A percentile compares a stretch with the other conserved stretches of the same genome.
Evolutionary conservation across 2,329 filamentous ascomycete species (phyloP).

Genomic region (Didymella sp.): DNA sequence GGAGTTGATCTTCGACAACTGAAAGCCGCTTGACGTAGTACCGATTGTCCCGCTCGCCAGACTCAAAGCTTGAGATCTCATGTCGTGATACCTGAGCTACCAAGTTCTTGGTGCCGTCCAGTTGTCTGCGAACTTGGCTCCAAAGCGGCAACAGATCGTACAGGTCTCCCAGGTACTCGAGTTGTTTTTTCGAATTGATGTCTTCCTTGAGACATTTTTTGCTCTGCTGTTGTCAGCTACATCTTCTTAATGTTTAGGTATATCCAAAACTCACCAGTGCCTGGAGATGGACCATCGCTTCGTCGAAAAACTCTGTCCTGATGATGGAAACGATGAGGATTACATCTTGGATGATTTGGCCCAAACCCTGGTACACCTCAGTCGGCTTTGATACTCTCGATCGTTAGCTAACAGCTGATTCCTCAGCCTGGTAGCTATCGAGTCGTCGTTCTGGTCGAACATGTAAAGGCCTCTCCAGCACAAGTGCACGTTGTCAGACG

Average conservation of each 20-base stretch:
- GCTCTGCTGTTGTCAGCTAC: constrained; percentile 5
- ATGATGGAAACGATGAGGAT: constrained; percentile 8
- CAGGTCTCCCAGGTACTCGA: constrained; percentile 18
- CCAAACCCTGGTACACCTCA: constrained; percentile 11
- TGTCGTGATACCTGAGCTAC: constrained; percentile 16
- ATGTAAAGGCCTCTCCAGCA: constrained; percentile 10
- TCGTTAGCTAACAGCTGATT: constrained; percentile 6
- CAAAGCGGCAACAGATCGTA: constrained; percentile 20
- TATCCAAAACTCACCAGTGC: constrained; percentile 4
- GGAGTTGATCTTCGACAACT: constrained; percentile 21
- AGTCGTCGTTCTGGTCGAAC: constrained; percentile 11
- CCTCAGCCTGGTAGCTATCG: constrained; percentile 4
- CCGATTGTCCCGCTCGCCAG: not conserved
- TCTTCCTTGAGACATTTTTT: constrained; percentile 16
- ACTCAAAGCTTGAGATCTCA: constrained; percentile 3
- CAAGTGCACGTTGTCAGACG: not conserved
- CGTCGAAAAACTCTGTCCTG: constrained; percentile 13
- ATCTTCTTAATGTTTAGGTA: not conserved
- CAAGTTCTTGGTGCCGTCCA: constrained; percentile 16
- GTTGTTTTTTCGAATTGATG: constrained; percentile 12
- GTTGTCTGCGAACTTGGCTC: constrained; percentile 16
- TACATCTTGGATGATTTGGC: constrained; percentile 13
- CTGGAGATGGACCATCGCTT: constrained; percentile 14
- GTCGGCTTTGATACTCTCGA: not conserved
- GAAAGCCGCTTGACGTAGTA: constrained; percentile 13